Evolutionary conservation across 2,329 filamentous ascomycete species (phyloP), one percentile per base, ranked within the genome.

Genomic region (Fusarium albidum): DNA sequence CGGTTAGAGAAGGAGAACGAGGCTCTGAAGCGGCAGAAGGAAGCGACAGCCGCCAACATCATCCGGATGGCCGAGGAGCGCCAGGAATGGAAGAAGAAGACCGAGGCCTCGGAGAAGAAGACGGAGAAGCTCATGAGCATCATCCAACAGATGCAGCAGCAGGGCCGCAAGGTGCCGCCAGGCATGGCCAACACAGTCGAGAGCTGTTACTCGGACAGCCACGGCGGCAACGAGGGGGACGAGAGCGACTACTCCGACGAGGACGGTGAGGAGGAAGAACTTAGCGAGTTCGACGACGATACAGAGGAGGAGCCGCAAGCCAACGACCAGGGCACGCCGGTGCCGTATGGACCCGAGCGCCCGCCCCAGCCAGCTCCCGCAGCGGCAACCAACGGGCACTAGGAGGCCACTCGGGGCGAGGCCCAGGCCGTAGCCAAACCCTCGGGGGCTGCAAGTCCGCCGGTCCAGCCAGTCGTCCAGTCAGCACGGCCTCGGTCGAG

Each of bases 11-110:
- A 96, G 76, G 95, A 99, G 70, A 98, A 99, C 68, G 89, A 95
- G 66, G 89, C 85, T 14, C 83, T 96, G 44, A 96, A 92, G 63
- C 86, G 94, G 49, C 96, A 97, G 74, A 94, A 97, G 73, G 93
- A 97, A 66, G 87, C 91, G 40, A 96, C 93, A 21, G 95, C 95
- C 68, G 88, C 91, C 63, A 98, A 96, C 73, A 97, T 99, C 69
- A 85, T 97, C 53, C 91, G 95, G 69, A 96, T 98, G 94, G 95
- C 94, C 4, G 92, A 97, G 73, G 94, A 98, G 73, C 88, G 95
- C 47, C 91, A 96, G 61, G 86, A 89, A 29, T 86, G 92, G 71
- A 88, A 87, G 69, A 90, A 89, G 76, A 92, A 92, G 65, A 66
- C 68, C 15, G 71, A 73, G 42, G 60, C 62, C 1, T 69, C 73